A percentile compares a stretch with the other conserved stretches of the same genome.
Evolutionary conservation across 2,329 filamentous ascomycete genomes (phyloP).

Genomic region (Seiridium unicorne): DNA sequence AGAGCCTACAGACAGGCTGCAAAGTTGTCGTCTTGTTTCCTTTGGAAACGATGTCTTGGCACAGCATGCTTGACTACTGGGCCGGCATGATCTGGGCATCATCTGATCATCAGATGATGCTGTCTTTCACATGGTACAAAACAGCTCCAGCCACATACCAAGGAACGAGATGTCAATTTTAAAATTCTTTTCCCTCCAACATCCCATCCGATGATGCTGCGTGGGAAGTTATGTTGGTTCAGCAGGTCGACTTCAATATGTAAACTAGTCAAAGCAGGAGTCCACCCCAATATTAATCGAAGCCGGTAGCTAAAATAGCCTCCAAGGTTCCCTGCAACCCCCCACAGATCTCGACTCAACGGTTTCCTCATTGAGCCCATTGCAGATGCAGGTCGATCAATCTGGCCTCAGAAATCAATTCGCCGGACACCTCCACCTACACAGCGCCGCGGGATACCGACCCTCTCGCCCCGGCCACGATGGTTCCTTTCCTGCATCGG

Average conservation of each 20-base stretch:
- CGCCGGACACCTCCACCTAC: neutral
- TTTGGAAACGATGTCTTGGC: neutral
- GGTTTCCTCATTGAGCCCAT: neutral
- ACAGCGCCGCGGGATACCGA: neutral
- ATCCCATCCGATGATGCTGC: neutral
- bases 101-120: neutral
- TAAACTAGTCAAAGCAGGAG: neutral
- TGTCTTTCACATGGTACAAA: neutral
- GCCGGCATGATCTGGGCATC: neutral
- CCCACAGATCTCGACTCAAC: neutral
- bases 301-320: neutral
- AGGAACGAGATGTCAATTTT: neutral
- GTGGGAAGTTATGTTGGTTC: neutral
- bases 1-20: neutral
- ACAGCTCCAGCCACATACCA: neutral
- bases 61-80: neutral
- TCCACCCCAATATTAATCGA: neutral
- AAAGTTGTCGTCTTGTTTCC: neutral
- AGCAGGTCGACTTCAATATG: neutral
- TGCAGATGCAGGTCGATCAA: constrained; percentile 2
- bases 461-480: neutral
- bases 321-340: neutral
- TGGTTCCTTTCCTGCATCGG: neutral
- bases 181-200: neutral
- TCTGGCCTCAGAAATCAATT: neutral